Base-by-base conservation (phyloP, 352 stramenopile genomes). In the Globisporangium radiosum region DNA sequence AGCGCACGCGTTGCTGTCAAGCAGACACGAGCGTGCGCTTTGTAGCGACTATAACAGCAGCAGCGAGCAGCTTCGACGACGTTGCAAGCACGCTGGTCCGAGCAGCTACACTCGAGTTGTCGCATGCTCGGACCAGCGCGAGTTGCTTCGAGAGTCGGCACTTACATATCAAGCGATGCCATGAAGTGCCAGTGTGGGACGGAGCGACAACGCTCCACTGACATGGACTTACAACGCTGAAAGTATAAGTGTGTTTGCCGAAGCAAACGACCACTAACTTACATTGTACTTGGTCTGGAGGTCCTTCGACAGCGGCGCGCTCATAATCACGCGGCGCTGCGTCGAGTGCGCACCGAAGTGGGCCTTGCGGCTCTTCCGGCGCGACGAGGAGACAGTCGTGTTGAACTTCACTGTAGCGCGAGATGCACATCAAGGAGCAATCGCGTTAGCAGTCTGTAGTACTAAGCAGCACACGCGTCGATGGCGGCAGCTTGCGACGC, bases 241-340 rank as follows among this genome's bases (percentile, higher is more conserved):
- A 88, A 91, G 79, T 88, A 81, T 63, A 76, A 84, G 76, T 85
- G 81, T 75, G 64, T 59, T 63, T 63, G 42, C 49, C 36, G 57
- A 56, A 42, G 54, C 54, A 53, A 59, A 54, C 57, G 59, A 44
- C 71, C 52, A 89, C 78, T 90, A 88, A 95, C 87, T 95, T 94
- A 98, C 97, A 87, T 98, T 98, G 82, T 99, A 98, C 92, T 99
- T 98, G 69, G 96, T 95, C 85, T 98, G 96, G 58, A 99, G 83
- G 78, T 99, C 97, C 94, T 99, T 99, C 66, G 90, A 98, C 63
- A 99, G 83, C 70, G 91, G 91, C 59, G 96, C 92, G 67, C 88
- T 98, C 97, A 99, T 99, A 56, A 99, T 76, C 71, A 97, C 94
- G 73, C 96, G 85, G 67, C 97, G 92, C 57, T 91, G 85, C 62